Conservation (phyloP, 2,329 filamentous ascomycete genomes). For the Penicillium sp. region DNA sequence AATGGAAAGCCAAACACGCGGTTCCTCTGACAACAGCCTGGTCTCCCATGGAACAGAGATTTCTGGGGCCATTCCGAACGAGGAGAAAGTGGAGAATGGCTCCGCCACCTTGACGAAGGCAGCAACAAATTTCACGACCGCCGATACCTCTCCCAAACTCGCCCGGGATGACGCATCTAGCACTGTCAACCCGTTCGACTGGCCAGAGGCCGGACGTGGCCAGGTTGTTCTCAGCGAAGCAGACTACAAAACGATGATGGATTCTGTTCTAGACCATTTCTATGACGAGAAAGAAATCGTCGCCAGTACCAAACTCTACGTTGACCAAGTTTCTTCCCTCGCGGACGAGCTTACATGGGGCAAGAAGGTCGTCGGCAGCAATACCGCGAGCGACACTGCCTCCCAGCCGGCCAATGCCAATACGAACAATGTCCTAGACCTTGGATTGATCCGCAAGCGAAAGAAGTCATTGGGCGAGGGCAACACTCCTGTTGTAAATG, state of each 20-base stretch:
- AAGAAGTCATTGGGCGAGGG: slow-evolving; percentile 32
- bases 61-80: background rate
- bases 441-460: slow-evolving; percentile 40
- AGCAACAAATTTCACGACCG: background rate
- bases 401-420: slow-evolving; percentile 11
- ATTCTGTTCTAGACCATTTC: slow-evolving; percentile 44
- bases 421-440: slow-evolving; percentile 30
- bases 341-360: slow-evolving; percentile 41
- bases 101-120: background rate
- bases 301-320: slow-evolving; percentile 44
- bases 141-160: background rate
- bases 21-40: background rate
- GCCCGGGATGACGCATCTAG: slow-evolving; percentile 1
- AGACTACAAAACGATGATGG: slow-evolving; percentile 43
- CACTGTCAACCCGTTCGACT: slow-evolving; percentile 32
- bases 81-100: background rate
- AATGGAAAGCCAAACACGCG: slow-evolving; percentile 29
- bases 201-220: slow-evolving; percentile 36
- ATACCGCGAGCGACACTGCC: background rate
- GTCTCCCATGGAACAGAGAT: background rate
- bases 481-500: slow-evolving; percentile 13
- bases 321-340: slow-evolving; percentile 43
- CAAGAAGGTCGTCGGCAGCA: slow-evolving; percentile 35
- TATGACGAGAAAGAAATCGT: slow-evolving; percentile 41
- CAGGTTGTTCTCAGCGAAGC: slow-evolving; percentile 40